Evolutionary conservation across 1,284 basidiomycete species (phyloP), one percentile per base, ranked within the genome.

Genomic region (Pterulicium gracile): DNA sequence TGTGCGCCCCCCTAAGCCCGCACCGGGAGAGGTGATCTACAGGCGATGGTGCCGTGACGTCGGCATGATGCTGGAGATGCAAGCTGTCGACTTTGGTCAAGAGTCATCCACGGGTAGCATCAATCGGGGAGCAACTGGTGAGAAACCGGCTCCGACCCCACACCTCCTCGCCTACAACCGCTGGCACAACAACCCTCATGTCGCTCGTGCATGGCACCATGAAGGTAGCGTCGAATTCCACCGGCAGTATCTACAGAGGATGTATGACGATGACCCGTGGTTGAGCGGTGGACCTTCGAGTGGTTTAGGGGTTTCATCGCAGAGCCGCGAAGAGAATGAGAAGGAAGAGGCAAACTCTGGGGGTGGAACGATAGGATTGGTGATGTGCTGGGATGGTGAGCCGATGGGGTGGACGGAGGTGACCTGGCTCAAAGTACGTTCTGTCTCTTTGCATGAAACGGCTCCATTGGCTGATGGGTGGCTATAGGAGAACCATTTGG

Each of bases 341-440:
- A 32, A 32, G n/a, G 27, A 32, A n/a, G 27, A 32, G n/a, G 27
- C 27, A 10, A 32, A 32, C 27, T n/a, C 27, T n/a, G 27, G 27
- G 7, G 27, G 27, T 32, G 27, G n/a, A 10, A 32, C 27, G 27
- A 32, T 32, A 32, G 27, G 27, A 7, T 32, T 32, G 10, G 27
- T 79, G 48, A 67, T 72, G 56, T 64, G 66, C 51, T 75, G 73
- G 72, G 67, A 76, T 47, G 72, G 69, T 1, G 70, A 75, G 54
- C 56, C 67, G 41, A 75, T 75, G 56, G 75, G 74, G 2, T 79
- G 79, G 47, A 54, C 61, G 13, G 77, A 79, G 56, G 49, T 75
- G 19, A 67, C 67, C 13, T 79, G 73, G 62, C 59, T 68, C 45
- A 78, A 10, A n/a, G 27, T 32, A 7, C 7, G 27, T 32, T 32